A percentile compares a stretch with the other conserved stretches of the same genome.
These are phyloP conservation scores for Chrysoporthe deuterocubensis DNA, from an alignment of 2,329 filamentous ascomycete species.

Conservation along the genomic window DNA sequence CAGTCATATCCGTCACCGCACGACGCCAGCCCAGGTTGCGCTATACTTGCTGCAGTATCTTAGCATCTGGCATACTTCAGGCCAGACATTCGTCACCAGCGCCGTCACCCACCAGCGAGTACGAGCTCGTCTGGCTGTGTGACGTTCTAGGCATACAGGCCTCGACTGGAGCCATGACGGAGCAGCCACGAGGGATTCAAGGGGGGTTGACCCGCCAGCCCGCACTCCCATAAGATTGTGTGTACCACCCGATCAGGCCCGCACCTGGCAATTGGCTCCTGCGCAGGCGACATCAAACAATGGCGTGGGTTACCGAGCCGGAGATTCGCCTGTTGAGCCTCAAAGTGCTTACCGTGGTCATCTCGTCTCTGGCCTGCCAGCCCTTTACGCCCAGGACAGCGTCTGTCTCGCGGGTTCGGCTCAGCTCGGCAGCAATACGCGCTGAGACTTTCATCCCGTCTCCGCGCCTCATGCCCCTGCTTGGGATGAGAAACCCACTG, in stretches of 20 bases:
- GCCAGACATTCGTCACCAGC: not conserved
- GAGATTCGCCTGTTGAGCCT: not conserved
- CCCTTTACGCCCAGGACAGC: not conserved
- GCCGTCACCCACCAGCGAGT: not conserved
- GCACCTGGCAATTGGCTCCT: not conserved
- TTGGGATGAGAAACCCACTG: not conserved
- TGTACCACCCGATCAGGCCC: constrained; percentile 1
- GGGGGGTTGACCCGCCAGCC: not conserved
- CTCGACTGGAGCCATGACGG: not conserved
- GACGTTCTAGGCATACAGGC: not conserved
- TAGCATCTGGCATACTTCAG: not conserved
- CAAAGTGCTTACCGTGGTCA: not conserved
- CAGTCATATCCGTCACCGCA: not conserved
- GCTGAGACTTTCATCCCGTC: not conserved
- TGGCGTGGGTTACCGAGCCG: not conserved
- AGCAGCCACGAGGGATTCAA: not conserved
- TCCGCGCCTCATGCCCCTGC: not conserved
- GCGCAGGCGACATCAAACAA: not conserved
- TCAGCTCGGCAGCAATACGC: not conserved
- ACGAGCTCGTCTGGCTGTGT: not conserved
- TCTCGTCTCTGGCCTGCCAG: not conserved
- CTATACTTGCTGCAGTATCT: too few species aligned
- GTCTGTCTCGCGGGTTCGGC: not conserved
- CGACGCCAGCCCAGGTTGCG: not conserved
- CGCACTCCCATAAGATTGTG: not conserved